These are phyloP conservation scores for Coemansia sp. DNA, from an alignment of 192 early-diverging fungal genomes.

Conservation along the genomic window DNA sequence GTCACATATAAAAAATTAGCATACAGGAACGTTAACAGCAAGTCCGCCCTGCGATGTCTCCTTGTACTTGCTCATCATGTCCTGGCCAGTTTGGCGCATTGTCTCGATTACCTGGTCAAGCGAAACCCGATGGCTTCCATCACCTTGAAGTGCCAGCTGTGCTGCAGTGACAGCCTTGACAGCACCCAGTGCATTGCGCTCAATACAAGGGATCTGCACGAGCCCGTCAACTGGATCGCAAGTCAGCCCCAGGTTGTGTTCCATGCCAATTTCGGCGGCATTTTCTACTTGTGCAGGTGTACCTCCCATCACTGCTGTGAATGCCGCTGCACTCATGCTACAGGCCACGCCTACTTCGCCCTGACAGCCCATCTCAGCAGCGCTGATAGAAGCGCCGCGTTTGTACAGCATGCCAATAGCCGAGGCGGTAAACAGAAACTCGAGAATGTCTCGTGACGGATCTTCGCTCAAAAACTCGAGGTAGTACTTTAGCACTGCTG, in stretches of 20 bases:
- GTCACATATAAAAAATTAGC: slow-evolving; percentile 35
- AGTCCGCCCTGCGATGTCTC: slow-evolving; percentile 93
- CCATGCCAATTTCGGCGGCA: slow-evolving; percentile 96
- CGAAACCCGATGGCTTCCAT: slow-evolving; percentile 86
- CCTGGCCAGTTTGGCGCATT: slow-evolving; percentile 88
- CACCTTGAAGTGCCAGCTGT: slow-evolving; percentile 92
- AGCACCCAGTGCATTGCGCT: slow-evolving; percentile 89
- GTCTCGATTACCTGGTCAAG: slow-evolving; percentile 94
- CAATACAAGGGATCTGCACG: slow-evolving; percentile 96
- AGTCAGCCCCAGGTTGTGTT: slow-evolving; percentile 79
- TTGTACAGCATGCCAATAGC: slow-evolving; percentile 98
- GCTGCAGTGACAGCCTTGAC: slow-evolving; percentile 96
- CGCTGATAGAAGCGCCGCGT: slow-evolving; percentile 88
- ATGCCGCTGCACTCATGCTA: slow-evolving; percentile 93
- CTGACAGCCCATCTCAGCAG: slow-evolving; percentile 97
- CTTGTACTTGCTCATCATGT: slow-evolving; percentile 97
- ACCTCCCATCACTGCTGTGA: slow-evolving; percentile 96
- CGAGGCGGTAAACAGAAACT: slow-evolving; percentile 88
- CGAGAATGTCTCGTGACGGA: slow-evolving; percentile 81
- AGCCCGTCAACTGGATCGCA: slow-evolving; percentile 90
- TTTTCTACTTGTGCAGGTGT: slow-evolving; percentile 87
- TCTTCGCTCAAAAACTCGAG: slow-evolving; percentile 90
- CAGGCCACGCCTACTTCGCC: slow-evolving; percentile 98
- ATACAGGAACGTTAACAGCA: slow-evolving; percentile 85
- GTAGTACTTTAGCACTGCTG: slow-evolving; percentile 93